phyloP scores from a whole-genome alignment of 2,329 filamentous ascomycete genomes.

The Aspergillus texensis region DNA sequence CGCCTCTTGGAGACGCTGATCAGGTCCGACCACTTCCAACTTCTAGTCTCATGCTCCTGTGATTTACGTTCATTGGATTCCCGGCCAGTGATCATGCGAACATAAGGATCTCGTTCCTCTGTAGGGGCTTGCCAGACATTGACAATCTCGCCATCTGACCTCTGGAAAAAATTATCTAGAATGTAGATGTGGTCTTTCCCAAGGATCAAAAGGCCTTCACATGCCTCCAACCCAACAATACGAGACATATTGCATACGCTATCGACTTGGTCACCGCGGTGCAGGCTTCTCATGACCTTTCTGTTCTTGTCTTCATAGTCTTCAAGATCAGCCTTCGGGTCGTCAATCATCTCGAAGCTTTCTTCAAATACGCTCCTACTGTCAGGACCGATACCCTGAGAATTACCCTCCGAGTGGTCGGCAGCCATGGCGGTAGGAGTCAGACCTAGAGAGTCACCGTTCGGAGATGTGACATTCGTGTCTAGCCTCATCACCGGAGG shows the following conservation, averaged over 20 bases:
- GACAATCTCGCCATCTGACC: slow-evolving; percentile 92
- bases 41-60: slow-evolving; percentile 77
- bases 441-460: slow-evolving; percentile 45
- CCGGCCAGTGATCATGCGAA: slow-evolving; percentile 86
- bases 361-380: slow-evolving; percentile 66
- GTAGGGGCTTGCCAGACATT: slow-evolving; percentile 91
- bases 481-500: slow-evolving; percentile 50
- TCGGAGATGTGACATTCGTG: slow-evolving; percentile 44
- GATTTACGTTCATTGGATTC: slow-evolving; percentile 62
- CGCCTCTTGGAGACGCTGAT: slow-evolving; percentile 94
- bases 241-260: slow-evolving; percentile 94
- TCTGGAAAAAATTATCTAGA: slow-evolving; percentile 94
- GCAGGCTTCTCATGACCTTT: slow-evolving; percentile 92
- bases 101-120: slow-evolving; percentile 92
- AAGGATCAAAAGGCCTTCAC: slow-evolving; percentile 89
- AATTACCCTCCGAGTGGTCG: slow-evolving; percentile 35
- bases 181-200: slow-evolving; percentile 92
- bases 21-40: slow-evolving; percentile 93
- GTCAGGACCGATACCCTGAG: slow-evolving; percentile 36
- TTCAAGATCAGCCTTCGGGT: slow-evolving; percentile 82
- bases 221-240: slow-evolving; percentile 89
- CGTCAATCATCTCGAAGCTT: slow-evolving; percentile 94
- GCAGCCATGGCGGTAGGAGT: slow-evolving; percentile 37
- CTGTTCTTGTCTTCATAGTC: slow-evolving; percentile 97
- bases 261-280: slow-evolving; percentile 88